Evolutionary conservation across 106 monocot genomes (phyloP).

Genomic region (Allium sativum): DNA sequence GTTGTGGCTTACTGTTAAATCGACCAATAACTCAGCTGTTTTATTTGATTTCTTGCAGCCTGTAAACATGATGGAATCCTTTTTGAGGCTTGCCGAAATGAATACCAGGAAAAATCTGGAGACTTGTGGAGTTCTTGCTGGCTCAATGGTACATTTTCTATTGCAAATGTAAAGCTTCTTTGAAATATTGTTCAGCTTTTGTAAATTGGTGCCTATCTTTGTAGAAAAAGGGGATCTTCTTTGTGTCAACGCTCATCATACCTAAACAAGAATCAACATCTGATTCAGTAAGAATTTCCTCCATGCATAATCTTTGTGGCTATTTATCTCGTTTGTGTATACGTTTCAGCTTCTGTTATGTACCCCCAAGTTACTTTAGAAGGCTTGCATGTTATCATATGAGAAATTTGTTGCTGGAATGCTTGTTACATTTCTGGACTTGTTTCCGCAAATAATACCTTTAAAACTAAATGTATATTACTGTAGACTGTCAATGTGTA

Average conservation of each 20-base stretch:
- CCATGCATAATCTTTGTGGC: no score
- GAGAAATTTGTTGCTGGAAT: no score
- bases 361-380: no score
- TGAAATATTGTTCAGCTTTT: conserved; percentile 6
- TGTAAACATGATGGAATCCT: conserved; percentile 76
- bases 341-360: no score
- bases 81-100: conserved; percentile 77
- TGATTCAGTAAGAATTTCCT: conserved; percentile 59
- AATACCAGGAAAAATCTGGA: conserved; percentile 89
- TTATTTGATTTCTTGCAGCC: conserved; percentile 39
- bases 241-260: conserved; percentile 81
- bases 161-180: not conserved
- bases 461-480: no score
- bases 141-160: conserved; percentile 59
- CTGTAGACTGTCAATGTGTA: no score
- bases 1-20: no score
- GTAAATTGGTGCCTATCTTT: conserved; percentile 9
- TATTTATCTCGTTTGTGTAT: no score
- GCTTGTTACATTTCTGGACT: no score
- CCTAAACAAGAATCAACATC: conserved; percentile 98
- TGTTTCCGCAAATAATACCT: no score
- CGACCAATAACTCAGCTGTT: not conserved
- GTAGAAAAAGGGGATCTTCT: conserved; percentile 89
- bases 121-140: conserved; percentile 99
- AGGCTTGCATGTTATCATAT: no score